Evolutionary conservation across 305 asterid species (phyloP), one percentile per base, ranked within the genome.

Genomic region (Petunia hybrid): DNA sequence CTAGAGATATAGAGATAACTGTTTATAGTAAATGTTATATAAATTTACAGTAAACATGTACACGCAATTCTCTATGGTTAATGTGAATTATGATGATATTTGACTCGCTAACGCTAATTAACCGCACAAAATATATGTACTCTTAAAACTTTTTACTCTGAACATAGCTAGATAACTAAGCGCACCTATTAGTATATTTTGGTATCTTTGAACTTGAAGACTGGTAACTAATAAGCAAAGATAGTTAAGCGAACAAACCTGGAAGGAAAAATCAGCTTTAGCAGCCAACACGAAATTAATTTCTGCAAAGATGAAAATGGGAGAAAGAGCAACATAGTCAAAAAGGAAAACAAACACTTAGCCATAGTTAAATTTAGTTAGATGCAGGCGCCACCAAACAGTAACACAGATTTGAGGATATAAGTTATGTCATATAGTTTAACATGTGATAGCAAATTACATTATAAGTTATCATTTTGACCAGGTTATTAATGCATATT

Each of bases 191-290:
- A 22, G 31, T 22, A 22, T 22, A 22, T 22, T 22, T 22, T 22
- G 31, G 31, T 22, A 22, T 22, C 31, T 22, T 41, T 10, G 0
- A 55, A 67, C 36, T 67, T 65, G 13, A 4, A 46, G 53, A 46
- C 8, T 46, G 53, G 53, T 7, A 46, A 46, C 10, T 46, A 22
- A 46, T 46, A 46, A 46, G 2, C 31, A 22, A 5, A 57, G 35
- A 39, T 61, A 61, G 36, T 73, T 79, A 68, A 39, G 79, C 45
- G 59, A 51, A 7, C 89, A 31, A 40, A 92, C 97, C 95, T 90
- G 87, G 85, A 81, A 64, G 84, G 77, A 31, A 82, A 83, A 60
- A 83, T 80, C 82, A 75, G 83, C 84, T 82, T 83, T 71, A 68
- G 76, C 83, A 51, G 74, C 65, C 80, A 76, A 79, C 10, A 70